These are phyloP conservation scores for Chromosphaera perkinsii DNA, from an alignment of 208 protist genomes.

Conservation along the genomic window DNA sequence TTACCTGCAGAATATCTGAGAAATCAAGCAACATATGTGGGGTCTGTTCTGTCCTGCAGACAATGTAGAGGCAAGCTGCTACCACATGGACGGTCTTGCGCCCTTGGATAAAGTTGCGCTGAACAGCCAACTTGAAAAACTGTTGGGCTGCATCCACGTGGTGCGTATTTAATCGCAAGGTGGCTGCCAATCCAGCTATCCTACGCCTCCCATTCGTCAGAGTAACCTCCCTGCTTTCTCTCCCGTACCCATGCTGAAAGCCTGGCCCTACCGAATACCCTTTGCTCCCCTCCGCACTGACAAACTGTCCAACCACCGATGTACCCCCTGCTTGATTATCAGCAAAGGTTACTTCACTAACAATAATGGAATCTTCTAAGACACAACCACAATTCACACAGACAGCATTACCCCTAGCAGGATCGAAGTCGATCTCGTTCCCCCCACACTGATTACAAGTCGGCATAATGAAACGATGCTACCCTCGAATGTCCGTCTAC, in stretches of 20 bases:
- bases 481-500: too few relatives aligned
- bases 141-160: constrained; percentile 51
- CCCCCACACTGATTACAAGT: too few relatives aligned
- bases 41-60: constrained; percentile 19
- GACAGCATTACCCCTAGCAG: too few relatives aligned
- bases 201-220: constrained; percentile 23
- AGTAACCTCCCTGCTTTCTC: constrained; percentile 27
- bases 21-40: constrained; percentile 71
- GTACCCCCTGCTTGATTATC: too few relatives aligned
- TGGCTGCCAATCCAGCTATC: constrained; percentile 47
- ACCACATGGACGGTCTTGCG: constrained; percentile 51
- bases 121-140: constrained; percentile 38
- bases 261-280: too few relatives aligned
- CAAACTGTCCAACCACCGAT: too few relatives aligned
- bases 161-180: constrained; percentile 46
- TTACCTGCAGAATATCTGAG: constrained; percentile 57
- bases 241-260: neutral
- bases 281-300: too few relatives aligned
- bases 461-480: too few relatives aligned
- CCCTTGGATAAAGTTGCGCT: constrained; percentile 63
- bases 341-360: too few relatives aligned
- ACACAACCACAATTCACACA: too few relatives aligned
- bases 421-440: too few relatives aligned
- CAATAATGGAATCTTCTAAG: too few relatives aligned
- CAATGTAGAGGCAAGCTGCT: constrained; percentile 72